Evolutionary conservation across 148 eudicot species (phyloP), one percentile per base, ranked within the genome.

Genomic region (Bassia scoparia): DNA sequence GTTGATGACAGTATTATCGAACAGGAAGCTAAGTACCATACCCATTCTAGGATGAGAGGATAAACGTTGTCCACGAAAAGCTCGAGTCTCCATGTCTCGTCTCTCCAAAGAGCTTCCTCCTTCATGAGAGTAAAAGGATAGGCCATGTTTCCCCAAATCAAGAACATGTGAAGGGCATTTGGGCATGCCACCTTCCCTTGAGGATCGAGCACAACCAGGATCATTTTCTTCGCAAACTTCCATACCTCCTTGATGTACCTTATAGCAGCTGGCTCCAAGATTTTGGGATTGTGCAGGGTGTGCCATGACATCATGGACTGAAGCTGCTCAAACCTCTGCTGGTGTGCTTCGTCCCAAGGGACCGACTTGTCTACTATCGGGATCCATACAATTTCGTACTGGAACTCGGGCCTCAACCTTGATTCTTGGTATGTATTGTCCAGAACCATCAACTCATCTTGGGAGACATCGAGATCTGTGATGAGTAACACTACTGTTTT

Each of bases 341-440:
- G 82, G n/a, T 77, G 80, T 13, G n/a, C 84, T 20, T 88, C 90
- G 9, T 64, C 81, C 96, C 86, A 90, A 61, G 84, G 68, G 4
- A 14, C 61, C 10, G 86, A 53, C 60, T 70, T 82, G 49, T 91
- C 93, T 17, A 85, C 70, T 7, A 96, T 68, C 11, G 99, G 97
- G 27, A 96, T 60, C 99, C 99, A 96, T n/a, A 96, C 94, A 4
- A 96, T 81, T 63, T 92, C 92, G 52, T 92, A 92, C 5, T 80
- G 81, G 27, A 77, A 71, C 1, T 87, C 92, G 5, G 66, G 71
- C 72, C 79, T 84, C 69, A 33, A 20, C 54, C 84, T 76, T 43
- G 86, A 72, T 66, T 90, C 90, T 21, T 74, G 72, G 81, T 92
- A 86, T 21, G 83, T 78, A 8, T 81, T 77, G 61, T 74, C 71